phyloP scores from a whole-genome alignment of 352 stramenopile species.

The Phytopythium kandeliae region DNA sequence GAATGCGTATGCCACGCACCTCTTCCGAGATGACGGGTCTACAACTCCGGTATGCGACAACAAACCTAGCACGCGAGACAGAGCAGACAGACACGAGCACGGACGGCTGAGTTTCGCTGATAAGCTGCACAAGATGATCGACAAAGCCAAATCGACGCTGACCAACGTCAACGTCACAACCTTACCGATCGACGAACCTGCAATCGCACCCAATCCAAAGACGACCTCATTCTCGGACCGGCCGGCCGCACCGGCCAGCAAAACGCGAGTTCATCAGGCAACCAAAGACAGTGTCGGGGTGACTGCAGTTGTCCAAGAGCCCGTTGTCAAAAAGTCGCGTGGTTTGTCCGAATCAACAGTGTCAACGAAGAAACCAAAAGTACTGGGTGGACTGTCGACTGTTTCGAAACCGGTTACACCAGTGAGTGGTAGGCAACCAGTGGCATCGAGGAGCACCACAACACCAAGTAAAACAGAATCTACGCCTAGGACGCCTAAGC shows the following conservation, averaged over 20 bases:
- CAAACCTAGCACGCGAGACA: slow-evolving; percentile 6
- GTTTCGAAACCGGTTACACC: background rate
- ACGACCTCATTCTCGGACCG: background rate
- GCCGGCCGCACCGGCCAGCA: background rate
- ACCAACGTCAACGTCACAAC: slow-evolving; percentile 22
- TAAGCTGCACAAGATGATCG: slow-evolving; percentile 87
- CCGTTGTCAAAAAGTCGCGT: background rate
- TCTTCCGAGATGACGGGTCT: slow-evolving; percentile 47
- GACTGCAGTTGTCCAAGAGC: background rate
- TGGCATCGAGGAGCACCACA: background rate
- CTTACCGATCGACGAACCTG: background rate
- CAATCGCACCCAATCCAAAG: background rate
- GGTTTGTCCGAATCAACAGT: background rate
- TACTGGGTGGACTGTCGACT: background rate
- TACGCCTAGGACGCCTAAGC: background rate
- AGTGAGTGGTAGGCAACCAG: background rate
- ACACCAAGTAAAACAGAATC: background rate
- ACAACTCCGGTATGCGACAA: slow-evolving; percentile 4
- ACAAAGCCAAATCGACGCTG: slow-evolving; percentile 69
- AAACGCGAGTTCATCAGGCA: background rate
- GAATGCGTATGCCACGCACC: slow-evolving; percentile 56
- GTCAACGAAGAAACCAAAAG: background rate
- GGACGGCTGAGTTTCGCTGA: slow-evolving; percentile 76
- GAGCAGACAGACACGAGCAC: slow-evolving; percentile 32
- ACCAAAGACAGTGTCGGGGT: no score